phyloP scores from a whole-genome alignment of 1,139 yeast species.

The Pichia sorboxylosa region DNA sequence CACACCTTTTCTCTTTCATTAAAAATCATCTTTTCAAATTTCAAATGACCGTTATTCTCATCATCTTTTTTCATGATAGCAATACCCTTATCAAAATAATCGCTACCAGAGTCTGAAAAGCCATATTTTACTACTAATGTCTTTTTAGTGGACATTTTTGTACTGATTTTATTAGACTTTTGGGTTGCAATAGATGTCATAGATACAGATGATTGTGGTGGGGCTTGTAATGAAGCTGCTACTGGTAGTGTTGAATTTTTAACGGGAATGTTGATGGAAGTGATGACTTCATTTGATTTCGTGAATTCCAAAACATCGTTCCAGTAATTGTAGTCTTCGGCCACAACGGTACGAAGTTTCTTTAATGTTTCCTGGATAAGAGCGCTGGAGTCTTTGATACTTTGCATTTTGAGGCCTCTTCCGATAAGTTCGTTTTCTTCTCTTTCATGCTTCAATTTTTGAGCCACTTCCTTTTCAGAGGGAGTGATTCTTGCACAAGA shows the following conservation, averaged over 20 bases:
- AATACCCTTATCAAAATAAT: constrained; percentile 59
- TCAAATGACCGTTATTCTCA: constrained; percentile 18
- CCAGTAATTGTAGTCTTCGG: constrained; percentile 69
- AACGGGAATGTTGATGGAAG: constrained; percentile 40
- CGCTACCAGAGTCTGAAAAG: constrained; percentile 82
- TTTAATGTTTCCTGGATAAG: constrained; percentile 41
- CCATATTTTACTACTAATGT: constrained; percentile 73
- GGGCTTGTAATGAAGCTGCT: background rate
- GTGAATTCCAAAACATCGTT: constrained; percentile 41
- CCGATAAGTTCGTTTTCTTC: constrained; percentile 29
- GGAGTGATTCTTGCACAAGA: constrained; percentile 45
- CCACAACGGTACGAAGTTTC: constrained; percentile 42
- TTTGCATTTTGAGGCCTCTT: constrained; percentile 78
- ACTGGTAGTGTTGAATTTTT: background rate
- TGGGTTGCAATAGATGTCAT: no score
- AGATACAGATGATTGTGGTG: background rate
- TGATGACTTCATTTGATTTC: constrained; percentile 57
- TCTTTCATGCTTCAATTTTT: constrained; percentile 19
- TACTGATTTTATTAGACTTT: no score
- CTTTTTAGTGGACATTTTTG: constrained; percentile 19
- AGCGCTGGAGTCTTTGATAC: constrained; percentile 45
- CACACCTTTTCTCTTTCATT: constrained; percentile 24
- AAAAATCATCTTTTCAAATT: constrained; percentile 19
- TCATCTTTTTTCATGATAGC: constrained; percentile 43
- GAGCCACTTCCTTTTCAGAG: constrained; percentile 9